Conservation (phyloP, 1,284 basidiomycete species). For the Mycena sp. region DNA sequence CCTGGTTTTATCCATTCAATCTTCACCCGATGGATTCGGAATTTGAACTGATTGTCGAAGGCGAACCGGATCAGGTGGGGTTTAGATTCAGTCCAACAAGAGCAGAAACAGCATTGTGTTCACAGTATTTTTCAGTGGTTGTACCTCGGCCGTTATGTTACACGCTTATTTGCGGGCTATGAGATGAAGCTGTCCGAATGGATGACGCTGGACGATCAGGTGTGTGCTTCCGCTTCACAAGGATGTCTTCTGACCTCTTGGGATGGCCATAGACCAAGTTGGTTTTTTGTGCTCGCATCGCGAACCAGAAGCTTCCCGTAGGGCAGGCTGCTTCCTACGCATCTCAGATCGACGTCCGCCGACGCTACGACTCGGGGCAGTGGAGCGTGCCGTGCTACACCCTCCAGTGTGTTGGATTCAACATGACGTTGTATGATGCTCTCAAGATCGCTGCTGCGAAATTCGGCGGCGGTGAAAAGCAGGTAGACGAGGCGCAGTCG, state of each 20-base stretch:
- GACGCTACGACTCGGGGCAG: constrained; percentile 40
- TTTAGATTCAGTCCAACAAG: not conserved
- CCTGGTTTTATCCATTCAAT: constrained; percentile 39
- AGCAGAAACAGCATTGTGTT: not conserved
- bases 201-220: constrained; percentile 39
- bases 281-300: constrained; percentile 35
- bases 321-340: constrained; percentile 23
- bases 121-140: constrained; percentile 38
- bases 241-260: not conserved
- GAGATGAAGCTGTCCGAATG: constrained; percentile 44
- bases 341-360: constrained; percentile 31
- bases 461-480: not conserved
- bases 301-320: constrained; percentile 19
- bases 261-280: constrained; percentile 34
- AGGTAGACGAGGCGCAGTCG: not conserved
- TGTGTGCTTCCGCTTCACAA: constrained; percentile 2
- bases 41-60: constrained; percentile 40
- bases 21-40: constrained; percentile 7
- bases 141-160: constrained; percentile 39
- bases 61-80: constrained; percentile 29
- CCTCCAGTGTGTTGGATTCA: constrained; percentile 42
- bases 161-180: constrained; percentile 25
- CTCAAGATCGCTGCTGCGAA: constrained; percentile 19
- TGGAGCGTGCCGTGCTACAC: constrained; percentile 40
- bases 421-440: constrained; percentile 33